These are phyloP conservation scores for Magnusiomyces sp. DNA, from an alignment of 1,139 yeast species.

Conservation along the genomic window DNA sequence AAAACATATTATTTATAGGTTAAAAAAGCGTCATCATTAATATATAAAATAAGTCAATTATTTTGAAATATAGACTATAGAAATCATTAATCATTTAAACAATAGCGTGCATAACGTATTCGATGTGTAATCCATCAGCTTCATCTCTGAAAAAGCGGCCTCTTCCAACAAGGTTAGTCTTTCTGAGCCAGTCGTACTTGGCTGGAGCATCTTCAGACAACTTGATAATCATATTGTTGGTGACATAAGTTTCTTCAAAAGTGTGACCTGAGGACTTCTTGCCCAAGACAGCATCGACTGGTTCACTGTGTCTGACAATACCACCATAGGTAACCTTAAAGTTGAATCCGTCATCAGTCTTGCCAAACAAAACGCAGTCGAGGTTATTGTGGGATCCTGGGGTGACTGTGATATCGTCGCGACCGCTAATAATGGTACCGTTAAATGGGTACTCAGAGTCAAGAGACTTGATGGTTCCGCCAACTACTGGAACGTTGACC, in stretches of 20 bases:
- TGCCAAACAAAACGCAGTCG: slow-evolving; percentile 44
- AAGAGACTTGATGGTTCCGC: slow-evolving; percentile 33
- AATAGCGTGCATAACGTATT: slow-evolving; percentile 37
- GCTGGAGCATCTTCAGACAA: slow-evolving; percentile 36
- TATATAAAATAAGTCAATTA: too few relatives aligned
- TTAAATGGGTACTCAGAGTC: slow-evolving; percentile 33
- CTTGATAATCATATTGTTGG: slow-evolving; percentile 39
- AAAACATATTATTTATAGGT: too few relatives aligned
- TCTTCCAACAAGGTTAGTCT: slow-evolving; percentile 42
- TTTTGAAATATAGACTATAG: too few relatives aligned
- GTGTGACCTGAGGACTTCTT: slow-evolving; percentile 28
- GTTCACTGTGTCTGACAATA: slow-evolving; percentile 34
- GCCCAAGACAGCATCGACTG: slow-evolving; percentile 33
- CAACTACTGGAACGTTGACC: slow-evolving; percentile 24
- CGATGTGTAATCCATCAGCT: slow-evolving; percentile 39
- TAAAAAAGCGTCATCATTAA: too few relatives aligned
- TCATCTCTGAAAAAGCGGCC: slow-evolving; percentile 46
- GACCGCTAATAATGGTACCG: slow-evolving; percentile 32
- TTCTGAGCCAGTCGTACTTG: slow-evolving; percentile 41
- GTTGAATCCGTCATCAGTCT: slow-evolving; percentile 34
- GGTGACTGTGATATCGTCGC: slow-evolving; percentile 40
- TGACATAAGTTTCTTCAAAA: slow-evolving; percentile 42
- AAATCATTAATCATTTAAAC: background rate
- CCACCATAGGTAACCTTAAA: slow-evolving; percentile 38
- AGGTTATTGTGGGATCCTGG: slow-evolving; percentile 25